These are phyloP conservation scores for Dactylonectria estremocensis DNA, from an alignment of 2,329 filamentous ascomycete species.

Conservation along the genomic window DNA sequence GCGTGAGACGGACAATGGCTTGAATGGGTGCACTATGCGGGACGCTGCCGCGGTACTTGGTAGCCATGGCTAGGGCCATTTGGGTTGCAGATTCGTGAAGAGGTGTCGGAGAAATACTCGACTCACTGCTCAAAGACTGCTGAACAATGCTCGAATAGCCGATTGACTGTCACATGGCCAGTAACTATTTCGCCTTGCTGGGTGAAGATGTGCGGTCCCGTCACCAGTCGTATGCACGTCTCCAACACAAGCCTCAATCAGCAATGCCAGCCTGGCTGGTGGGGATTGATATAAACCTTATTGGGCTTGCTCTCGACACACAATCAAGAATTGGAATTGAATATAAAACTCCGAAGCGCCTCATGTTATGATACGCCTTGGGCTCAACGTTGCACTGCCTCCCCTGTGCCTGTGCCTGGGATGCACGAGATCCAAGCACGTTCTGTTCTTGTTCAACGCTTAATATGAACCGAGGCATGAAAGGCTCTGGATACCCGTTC, in stretches of 20 bases:
- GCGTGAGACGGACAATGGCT: not conserved
- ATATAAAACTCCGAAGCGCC: too few species aligned
- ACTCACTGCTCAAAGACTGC: not conserved
- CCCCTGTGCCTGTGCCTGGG: not conserved
- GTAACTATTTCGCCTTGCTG: not conserved
- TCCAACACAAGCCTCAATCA: not conserved
- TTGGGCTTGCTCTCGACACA: not conserved
- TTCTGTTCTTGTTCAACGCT: conserved; percentile 1
- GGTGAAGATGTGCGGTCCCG: not conserved
- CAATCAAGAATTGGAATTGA: too few species aligned
- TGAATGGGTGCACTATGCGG: not conserved
- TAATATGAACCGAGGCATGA: not conserved
- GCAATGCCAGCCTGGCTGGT: not conserved
- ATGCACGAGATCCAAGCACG: not conserved
- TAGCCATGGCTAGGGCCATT: too few species aligned
- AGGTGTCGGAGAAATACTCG: not conserved
- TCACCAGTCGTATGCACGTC: not conserved
- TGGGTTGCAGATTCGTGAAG: not conserved
- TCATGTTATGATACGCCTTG: too few species aligned
- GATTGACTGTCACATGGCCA: not conserved
- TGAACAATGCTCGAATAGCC: not conserved
- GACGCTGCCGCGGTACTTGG: not conserved
- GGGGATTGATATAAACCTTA: not conserved
- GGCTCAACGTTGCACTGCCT: not conserved
- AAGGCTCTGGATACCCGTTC: not conserved